These are phyloP conservation scores for Flammula alnicola DNA, from an alignment of 1,284 basidiomycete genomes.

Conservation along the genomic window DNA sequence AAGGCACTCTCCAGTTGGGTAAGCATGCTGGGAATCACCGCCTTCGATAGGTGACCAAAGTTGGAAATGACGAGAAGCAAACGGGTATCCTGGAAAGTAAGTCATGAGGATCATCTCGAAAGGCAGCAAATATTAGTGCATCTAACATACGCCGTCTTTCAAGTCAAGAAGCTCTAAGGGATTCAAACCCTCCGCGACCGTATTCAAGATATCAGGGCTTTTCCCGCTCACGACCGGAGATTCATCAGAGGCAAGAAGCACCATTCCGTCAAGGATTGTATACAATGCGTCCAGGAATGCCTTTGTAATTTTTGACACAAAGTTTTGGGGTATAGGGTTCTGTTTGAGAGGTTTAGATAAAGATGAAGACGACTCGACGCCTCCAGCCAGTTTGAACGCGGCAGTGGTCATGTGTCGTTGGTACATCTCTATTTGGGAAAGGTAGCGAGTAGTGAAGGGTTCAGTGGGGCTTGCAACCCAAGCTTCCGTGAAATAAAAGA, in stretches of 20 bases:
- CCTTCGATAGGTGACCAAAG: constrained; percentile 75
- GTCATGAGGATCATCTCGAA: constrained; percentile 9
- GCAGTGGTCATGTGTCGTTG: constrained; percentile 83
- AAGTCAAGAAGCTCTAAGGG: constrained; percentile 63
- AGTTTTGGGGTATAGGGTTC: constrained; percentile 58
- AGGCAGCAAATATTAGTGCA: constrained; percentile 11
- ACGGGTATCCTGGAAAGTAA: constrained; percentile 72
- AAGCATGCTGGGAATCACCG: constrained; percentile 80
- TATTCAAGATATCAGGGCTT: constrained; percentile 36
- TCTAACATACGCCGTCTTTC: constrained; percentile 57
- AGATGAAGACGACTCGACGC: constrained; percentile 62
- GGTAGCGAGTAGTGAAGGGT: constrained; percentile 65
- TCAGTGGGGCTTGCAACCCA: constrained; percentile 74
- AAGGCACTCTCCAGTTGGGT: constrained; percentile 82
- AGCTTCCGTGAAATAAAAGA: constrained; percentile 86
- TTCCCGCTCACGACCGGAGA: constrained; percentile 52
- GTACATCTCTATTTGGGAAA: constrained; percentile 81
- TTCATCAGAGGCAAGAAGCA: constrained; percentile 81
- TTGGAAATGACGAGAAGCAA: constrained; percentile 92
- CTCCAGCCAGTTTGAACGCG: constrained; percentile 86
- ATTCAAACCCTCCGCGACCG: constrained; percentile 43
- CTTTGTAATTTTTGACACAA: constrained; percentile 77
- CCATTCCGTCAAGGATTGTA: constrained; percentile 88
- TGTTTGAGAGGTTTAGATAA: constrained; percentile 59
- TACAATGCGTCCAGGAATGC: constrained; percentile 90